These are phyloP conservation scores for Penicillium sp. DNA, from an alignment of 2,329 filamentous ascomycete genomes.

Conservation along the genomic window DNA sequence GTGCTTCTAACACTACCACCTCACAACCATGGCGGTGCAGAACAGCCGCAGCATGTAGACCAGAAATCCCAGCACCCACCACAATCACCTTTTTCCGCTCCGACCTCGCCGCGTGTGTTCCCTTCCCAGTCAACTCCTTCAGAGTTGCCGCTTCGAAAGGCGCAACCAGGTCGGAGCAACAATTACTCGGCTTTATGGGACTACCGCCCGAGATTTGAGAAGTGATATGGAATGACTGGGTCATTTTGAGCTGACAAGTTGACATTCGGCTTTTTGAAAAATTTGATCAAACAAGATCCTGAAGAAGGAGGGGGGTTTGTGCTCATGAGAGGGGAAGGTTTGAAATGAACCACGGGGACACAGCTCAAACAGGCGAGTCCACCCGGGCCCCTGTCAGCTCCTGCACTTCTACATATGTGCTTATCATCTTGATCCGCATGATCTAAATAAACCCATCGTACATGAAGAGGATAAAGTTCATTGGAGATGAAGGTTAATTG, in stretches of 20 bases:
- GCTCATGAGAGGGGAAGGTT: neutral
- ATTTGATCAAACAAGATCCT: neutral
- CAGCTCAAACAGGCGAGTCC: constrained; percentile 1
- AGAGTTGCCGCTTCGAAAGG: constrained; percentile 20
- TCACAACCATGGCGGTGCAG: constrained; percentile 36
- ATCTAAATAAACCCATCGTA: neutral
- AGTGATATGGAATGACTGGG: constrained; percentile 28
- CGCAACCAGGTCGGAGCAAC: constrained; percentile 24
- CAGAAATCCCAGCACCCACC: constrained; percentile 39
- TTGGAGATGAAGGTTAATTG: neutral
- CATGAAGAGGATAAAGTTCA: neutral
- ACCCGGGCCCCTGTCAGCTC: neutral
- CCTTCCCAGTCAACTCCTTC: constrained; percentile 18
- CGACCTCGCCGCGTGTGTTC: constrained; percentile 23
- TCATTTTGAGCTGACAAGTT: constrained; percentile 33
- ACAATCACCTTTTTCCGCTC: constrained; percentile 31
- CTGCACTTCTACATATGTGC: neutral
- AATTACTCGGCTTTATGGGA: constrained; percentile 29
- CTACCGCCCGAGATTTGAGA: constrained; percentile 12
- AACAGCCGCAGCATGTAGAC: constrained; percentile 37
- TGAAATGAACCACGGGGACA: neutral
- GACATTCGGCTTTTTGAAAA: constrained; percentile 22
- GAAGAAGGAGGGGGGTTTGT: neutral
- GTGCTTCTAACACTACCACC: constrained; percentile 38
- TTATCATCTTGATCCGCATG: neutral